phyloP scores from a whole-genome alignment of 805 yeast species.

The Candida pseudofarinosa region DNA sequence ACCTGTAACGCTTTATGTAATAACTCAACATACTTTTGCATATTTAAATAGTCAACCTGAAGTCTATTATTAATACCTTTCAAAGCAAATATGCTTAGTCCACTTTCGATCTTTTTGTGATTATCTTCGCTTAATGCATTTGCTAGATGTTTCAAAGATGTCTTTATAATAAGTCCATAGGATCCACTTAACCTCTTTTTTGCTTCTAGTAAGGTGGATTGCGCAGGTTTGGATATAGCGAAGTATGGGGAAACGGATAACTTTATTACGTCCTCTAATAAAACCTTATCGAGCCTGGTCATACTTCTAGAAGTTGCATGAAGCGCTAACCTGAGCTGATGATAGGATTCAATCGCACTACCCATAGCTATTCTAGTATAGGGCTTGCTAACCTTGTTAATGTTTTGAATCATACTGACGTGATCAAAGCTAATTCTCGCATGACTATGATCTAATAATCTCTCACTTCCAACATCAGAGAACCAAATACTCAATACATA shows the following conservation, averaged over 20 bases:
- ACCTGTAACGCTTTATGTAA: slow-evolving; percentile 52
- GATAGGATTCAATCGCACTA: slow-evolving; percentile 67
- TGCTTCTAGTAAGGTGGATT: slow-evolving; percentile 59
- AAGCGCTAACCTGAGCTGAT: slow-evolving; percentile 65
- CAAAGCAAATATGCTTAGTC: slow-evolving; percentile 53
- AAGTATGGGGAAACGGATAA: slow-evolving; percentile 68
- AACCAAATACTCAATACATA: slow-evolving; percentile 73
- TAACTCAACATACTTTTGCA: slow-evolving; percentile 44
- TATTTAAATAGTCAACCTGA: slow-evolving; percentile 51
- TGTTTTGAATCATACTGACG: slow-evolving; percentile 55
- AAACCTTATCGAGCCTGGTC: slow-evolving; percentile 54
- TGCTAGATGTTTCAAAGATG: slow-evolving; percentile 46
- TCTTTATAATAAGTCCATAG: slow-evolving; percentile 49
- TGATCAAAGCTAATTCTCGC: slow-evolving; percentile 53
- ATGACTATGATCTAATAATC: slow-evolving; percentile 54
- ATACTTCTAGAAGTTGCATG: slow-evolving; percentile 73
- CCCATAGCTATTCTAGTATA: slow-evolving; percentile 78
- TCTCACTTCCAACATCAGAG: slow-evolving; percentile 73
- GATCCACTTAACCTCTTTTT: slow-evolving; percentile 69
- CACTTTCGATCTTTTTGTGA: slow-evolving; percentile 57
- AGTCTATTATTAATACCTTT: slow-evolving; percentile 57
- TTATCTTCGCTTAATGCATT: slow-evolving; percentile 49
- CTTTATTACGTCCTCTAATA: slow-evolving; percentile 62
- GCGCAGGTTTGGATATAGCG: slow-evolving; percentile 67
- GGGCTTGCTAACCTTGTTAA: slow-evolving; percentile 61